Base-by-base conservation (phyloP, 2,329 filamentous ascomycete genomes). In the Pestalotiopsis sp. region DNA sequence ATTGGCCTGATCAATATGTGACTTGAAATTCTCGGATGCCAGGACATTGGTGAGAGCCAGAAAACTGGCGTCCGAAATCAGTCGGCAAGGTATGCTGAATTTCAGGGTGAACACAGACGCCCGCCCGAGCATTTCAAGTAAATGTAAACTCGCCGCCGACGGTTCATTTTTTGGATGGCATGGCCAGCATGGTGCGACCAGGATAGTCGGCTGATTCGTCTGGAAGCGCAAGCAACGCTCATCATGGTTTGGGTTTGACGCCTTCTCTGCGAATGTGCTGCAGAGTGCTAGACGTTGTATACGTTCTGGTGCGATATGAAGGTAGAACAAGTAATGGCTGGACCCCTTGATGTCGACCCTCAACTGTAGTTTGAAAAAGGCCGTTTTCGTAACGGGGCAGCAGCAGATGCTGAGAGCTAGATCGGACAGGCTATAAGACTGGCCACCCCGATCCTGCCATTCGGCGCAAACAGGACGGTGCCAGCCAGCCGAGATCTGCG, bases 301-400 rank as follows among this genome's bases (percentile, higher is more conserved):
- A 36, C 56, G 31, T 27, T 66, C 65, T 17, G 65, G 65, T 41
- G 65, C 52, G 31, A 60, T n/a, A 41, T 66, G 56, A 9, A 66
- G 56, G 7, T 66, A 66, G 6, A 66, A 27, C 12, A 59, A n/a
- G 27, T 66, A 66, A 20, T 66, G 65, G 39, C 45, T 66, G 65
- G 52, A 60, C n/a, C 65, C 65, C 23, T 66, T 58, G 11, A 58
- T 56, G 23, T 66, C 65, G 20, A 66, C 56, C 14, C 65, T 49
- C 20, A 56, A 17, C 7, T 66, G 65, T 9, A 66, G 3, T 58
- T 66, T 60, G 23, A 66, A 66, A 6, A 66, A 66, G 20, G 38
- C 14, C 0, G 65, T 66, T 17, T 36, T 66, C 27, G 52, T 27
- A 20, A 39, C 7, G 17, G 65, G 23, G 7, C 20, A 14, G 36